Conservation (phyloP, 148 eudicot genomes). For the Pharnaceum exiguum region DNA sequence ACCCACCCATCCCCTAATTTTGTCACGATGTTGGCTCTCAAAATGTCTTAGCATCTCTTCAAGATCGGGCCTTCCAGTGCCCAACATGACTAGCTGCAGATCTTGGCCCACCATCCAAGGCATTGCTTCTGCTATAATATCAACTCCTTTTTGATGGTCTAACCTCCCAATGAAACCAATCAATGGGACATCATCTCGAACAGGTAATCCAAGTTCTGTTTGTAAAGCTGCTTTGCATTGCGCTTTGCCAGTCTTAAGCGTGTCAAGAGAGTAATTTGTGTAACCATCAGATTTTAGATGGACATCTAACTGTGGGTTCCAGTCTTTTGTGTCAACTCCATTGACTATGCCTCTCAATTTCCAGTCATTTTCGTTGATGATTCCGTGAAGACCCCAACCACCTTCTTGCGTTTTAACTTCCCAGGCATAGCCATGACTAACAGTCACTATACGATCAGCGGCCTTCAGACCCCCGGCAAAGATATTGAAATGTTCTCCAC, state of each 20-base stretch:
- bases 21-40: conserved; percentile 56
- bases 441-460: conserved; percentile 89
- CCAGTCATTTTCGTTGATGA: conserved; percentile 84
- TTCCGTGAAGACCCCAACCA: conserved; percentile 86
- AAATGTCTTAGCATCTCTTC: conserved; percentile 75
- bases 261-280: conserved; percentile 65
- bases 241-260: conserved; percentile 60
- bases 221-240: conserved; percentile 89
- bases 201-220: conserved; percentile 76
- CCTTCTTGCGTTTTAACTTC: conserved; percentile 89
- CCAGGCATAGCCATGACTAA: conserved; percentile 96
- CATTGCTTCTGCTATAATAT: conserved; percentile 78
- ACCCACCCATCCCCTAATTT: conserved; percentile 82
- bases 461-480: conserved; percentile 86
- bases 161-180: conserved; percentile 93
- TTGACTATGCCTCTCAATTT: conserved; percentile 89
- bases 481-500: conserved; percentile 91
- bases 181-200: conserved; percentile 59
- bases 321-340: conserved; percentile 78
- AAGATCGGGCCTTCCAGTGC: conserved; percentile 73
- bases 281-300: conserved; percentile 78
- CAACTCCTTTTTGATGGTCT: conserved; percentile 86
- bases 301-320: conserved; percentile 72
- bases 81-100: conserved; percentile 86
- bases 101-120: conserved; percentile 90